Percentiles rank a stretch among this genome's conserved stretches.
Evolutionary conservation across 306 rosid species (phyloP).

Genomic region (Psophocarpus tetragonolobus): DNA sequence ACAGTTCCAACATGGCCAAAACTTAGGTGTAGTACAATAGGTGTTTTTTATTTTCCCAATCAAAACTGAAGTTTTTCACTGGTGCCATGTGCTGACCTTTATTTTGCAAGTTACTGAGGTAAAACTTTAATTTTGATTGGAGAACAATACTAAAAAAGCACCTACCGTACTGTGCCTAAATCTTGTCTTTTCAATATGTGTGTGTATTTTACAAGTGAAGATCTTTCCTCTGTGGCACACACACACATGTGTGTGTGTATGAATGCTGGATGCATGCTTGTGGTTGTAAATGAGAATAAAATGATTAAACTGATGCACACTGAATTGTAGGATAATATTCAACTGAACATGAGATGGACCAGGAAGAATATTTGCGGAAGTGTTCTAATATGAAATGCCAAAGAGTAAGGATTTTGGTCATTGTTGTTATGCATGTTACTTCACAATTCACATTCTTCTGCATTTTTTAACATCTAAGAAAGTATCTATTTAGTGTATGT

Average conservation of each 20-base stretch:
- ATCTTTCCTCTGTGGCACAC: neutral
- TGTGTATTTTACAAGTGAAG: neutral
- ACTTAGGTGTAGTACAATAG: neutral
- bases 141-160: neutral
- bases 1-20: neutral
- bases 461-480: slow-evolving; percentile 19
- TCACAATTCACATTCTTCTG: neutral
- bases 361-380: slow-evolving; percentile 53
- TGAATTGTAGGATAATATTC: slow-evolving; percentile 50
- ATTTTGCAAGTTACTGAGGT: neutral
- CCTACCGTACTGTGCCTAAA: neutral
- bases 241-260: neutral
- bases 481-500: neutral
- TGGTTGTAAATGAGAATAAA: slow-evolving; percentile 5
- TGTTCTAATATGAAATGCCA: slow-evolving; percentile 70
- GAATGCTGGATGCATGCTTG: neutral
- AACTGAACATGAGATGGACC: slow-evolving; percentile 60
- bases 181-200: neutral
- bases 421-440: neutral
- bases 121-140: neutral
- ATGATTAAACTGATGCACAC: slow-evolving; percentile 33
- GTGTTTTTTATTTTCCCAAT: neutral
- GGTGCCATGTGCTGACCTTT: neutral
- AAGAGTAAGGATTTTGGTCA: slow-evolving; percentile 52
- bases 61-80: neutral